Percentiles rank a stretch among this genome's conserved stretches.
phyloP scores from a whole-genome alignment of 345 rosid species.

The Gynandropsis gynandra region DNA sequence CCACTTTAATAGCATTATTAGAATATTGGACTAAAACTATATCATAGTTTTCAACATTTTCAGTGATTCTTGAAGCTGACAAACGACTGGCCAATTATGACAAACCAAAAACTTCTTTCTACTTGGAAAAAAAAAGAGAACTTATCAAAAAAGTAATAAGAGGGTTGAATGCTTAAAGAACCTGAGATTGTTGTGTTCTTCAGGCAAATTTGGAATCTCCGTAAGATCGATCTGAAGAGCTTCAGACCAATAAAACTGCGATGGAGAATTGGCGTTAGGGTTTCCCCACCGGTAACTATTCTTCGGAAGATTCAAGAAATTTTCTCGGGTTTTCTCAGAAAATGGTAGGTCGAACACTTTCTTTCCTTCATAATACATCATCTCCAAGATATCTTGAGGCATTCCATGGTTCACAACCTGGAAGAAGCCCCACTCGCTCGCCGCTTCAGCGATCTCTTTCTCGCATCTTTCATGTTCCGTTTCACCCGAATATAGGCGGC shows the following conservation, averaged over 20 bases:
- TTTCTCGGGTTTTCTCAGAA: slow-evolving; percentile 25
- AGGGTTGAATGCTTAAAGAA: neutral
- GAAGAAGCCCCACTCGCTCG: slow-evolving; percentile 70
- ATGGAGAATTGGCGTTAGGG: slow-evolving; percentile 48
- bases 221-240: slow-evolving; percentile 53
- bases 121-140: neutral
- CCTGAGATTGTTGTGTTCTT: slow-evolving; percentile 38
- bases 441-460: slow-evolving; percentile 40
- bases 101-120: neutral
- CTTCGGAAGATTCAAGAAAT: slow-evolving; percentile 30
- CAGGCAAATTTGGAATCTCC: slow-evolving; percentile 31
- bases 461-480: slow-evolving; percentile 30
- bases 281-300: slow-evolving; percentile 70
- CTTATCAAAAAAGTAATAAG: no score
- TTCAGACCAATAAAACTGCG: slow-evolving; percentile 63
- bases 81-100: neutral
- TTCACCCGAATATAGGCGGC: slow-evolving; percentile 20
- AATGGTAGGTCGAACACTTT: slow-evolving; percentile 50
- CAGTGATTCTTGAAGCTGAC: slow-evolving; percentile 5
- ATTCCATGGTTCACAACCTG: slow-evolving; percentile 66
- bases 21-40: no score
- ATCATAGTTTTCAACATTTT: no score
- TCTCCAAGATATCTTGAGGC: slow-evolving; percentile 30
- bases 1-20: no score
- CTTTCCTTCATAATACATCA: slow-evolving; percentile 35